These are phyloP conservation scores for Capsicum rhomboideum DNA, from an alignment of 257 asterid genomes.

Conservation along the genomic window DNA sequence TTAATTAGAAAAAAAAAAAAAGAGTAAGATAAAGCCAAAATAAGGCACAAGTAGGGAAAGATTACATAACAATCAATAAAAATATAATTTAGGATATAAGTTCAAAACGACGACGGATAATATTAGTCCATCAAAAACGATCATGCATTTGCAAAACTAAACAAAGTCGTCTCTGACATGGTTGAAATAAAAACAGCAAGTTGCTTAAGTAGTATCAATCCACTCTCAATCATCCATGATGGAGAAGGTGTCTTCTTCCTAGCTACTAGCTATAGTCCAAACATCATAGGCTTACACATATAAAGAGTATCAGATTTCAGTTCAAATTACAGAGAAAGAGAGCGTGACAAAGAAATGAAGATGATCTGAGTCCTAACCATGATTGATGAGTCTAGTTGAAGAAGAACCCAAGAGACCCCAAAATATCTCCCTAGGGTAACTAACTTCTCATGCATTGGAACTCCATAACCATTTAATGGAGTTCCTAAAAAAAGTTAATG, in stretches of 20 bases:
- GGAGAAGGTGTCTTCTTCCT: constrained; percentile 30
- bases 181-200: constrained; percentile 23
- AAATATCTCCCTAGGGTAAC: constrained; percentile 49
- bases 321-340: constrained; percentile 16
- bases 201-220: background rate
- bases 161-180: constrained; percentile 19
- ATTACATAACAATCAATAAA: background rate
- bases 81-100: background rate
- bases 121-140: background rate
- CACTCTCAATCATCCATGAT: constrained; percentile 16
- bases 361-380: constrained; percentile 84
- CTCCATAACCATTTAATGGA: constrained; percentile 55
- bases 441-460: constrained; percentile 44
- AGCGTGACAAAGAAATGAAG: constrained; percentile 3
- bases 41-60: background rate
- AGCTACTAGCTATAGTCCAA: constrained; percentile 46
- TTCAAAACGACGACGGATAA: background rate
- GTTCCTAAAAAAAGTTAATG: constrained; percentile 25
- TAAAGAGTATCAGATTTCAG: constrained; percentile 21
- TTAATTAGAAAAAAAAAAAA: no score
- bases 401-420: constrained; percentile 52
- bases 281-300: constrained; percentile 34
- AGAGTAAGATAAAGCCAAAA: no score
- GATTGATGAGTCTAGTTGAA: constrained; percentile 47
- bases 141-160: background rate